Evolutionary conservation across 495 filamentous ascomycete species (phyloP).

Genomic region (Hypomontagnella monticulosa): DNA sequence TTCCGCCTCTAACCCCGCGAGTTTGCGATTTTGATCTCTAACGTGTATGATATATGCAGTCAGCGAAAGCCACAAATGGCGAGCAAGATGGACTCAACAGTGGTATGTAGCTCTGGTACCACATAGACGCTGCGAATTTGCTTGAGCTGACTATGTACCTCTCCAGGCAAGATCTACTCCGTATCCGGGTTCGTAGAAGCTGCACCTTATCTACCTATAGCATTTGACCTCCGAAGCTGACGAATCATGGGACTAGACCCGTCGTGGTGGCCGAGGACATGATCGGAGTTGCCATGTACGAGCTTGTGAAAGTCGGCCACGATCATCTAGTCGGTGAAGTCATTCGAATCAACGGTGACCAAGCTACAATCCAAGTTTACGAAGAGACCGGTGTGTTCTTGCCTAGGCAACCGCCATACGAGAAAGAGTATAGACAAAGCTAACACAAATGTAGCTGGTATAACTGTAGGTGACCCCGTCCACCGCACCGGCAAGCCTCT

Average conservation of each 20-base stretch:
- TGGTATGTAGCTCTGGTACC: conserved; percentile 40
- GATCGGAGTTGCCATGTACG: conserved; percentile 99
- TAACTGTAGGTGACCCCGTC: conserved; percentile 96
- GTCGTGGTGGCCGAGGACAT: conserved; percentile 98
- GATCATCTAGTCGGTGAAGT: conserved; percentile 93
- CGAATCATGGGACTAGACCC: conserved; percentile 66
- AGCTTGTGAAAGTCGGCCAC: conserved; percentile 93
- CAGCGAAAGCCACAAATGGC: conserved; percentile 49
- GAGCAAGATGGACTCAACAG: conserved; percentile 51
- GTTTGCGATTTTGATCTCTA: conserved; percentile 24
- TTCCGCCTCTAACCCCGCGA: background rate
- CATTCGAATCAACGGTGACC: conserved; percentile 95
- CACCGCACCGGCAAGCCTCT: conserved; percentile 90
- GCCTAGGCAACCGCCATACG: background rate
- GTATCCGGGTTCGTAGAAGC: conserved; percentile 73
- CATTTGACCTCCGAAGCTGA: conserved; percentile 20
- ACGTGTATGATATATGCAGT: conserved; percentile 27
- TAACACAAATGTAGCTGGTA: conserved; percentile 71
- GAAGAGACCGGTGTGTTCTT: conserved; percentile 86
- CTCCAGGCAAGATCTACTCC: conserved; percentile 77
- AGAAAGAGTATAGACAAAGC: conserved; percentile 10
- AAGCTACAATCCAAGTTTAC: conserved; percentile 97
- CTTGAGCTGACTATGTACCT: conserved; percentile 41
- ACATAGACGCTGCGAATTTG: background rate
- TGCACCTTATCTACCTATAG: conserved; percentile 7